phyloP scores from a whole-genome alignment of 1,284 basidiomycete species.

The Austroboletus niveus region DNA sequence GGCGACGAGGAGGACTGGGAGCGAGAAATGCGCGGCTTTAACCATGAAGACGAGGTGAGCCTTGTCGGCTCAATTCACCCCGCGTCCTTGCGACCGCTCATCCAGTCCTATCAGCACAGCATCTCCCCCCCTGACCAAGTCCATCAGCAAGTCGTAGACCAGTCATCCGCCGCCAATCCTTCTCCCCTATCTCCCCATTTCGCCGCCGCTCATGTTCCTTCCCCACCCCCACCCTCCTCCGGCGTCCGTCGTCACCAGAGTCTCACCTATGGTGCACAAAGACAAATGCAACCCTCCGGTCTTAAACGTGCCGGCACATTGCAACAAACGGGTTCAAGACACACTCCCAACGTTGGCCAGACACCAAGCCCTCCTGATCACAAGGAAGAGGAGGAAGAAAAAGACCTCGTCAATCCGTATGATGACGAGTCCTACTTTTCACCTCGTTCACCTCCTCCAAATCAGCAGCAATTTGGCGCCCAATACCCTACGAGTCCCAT shows the following conservation, averaged over 20 bases:
- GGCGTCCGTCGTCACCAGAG: constrained; percentile 76
- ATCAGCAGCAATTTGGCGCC: constrained; percentile 30
- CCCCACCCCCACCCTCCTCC: constrained; percentile 65
- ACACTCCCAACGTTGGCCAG: constrained; percentile 36
- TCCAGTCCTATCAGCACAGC: constrained; percentile 22
- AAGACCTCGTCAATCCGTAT: constrained; percentile 46
- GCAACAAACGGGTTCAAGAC: constrained; percentile 44
- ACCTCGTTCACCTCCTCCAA: constrained; percentile 28
- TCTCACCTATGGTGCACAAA: constrained; percentile 64
- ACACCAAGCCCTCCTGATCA: constrained; percentile 46
- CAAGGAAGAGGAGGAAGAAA: constrained; percentile 55
- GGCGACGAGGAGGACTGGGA: constrained; percentile 86
- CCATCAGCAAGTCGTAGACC: constrained; percentile 53
- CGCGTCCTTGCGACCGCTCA: constrained; percentile 1
- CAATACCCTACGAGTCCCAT: constrained; percentile 61
- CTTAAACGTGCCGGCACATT: constrained; percentile 76
- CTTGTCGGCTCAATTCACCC: constrained; percentile 5
- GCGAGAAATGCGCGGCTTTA: constrained; percentile 55
- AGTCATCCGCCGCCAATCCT: constrained; percentile 37
- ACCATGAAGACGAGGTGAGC: constrained; percentile 61
- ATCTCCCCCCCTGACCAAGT: constrained; percentile 37
- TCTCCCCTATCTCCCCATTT: constrained; percentile 67
- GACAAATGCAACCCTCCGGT: constrained; percentile 44
- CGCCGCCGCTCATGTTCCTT: constrained; percentile 50
- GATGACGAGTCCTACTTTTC: constrained; percentile 59